Base-by-base conservation (phyloP, 2,329 filamentous ascomycete species). In the Beauveria asiatica region DNA sequence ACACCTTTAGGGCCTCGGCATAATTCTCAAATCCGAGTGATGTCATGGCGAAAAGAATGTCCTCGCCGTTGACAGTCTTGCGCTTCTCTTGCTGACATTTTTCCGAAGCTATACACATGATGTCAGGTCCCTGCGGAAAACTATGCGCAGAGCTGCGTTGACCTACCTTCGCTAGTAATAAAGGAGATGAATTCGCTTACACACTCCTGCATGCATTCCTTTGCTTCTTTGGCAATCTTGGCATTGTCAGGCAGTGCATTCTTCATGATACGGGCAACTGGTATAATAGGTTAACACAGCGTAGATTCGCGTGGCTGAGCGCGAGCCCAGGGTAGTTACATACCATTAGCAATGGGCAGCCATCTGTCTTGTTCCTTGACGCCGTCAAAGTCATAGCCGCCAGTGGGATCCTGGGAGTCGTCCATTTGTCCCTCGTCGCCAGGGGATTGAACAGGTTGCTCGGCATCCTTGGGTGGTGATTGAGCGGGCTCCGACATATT, bases 261-360 rank as follows among this genome's bases (percentile, higher is more conserved):
- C 76, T 99, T 99, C 94, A 99, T 99, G 75, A 99, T 97, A 61
- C 94, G 89, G 66, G 94, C 94, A 70, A 99, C 94, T 99, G 88
- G 86, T 76, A 86, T 88, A 5, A 13, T 23, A 11, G 9, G 27
- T 59, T 44, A 59, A 41, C 48, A 46, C 48, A 21, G 27, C 16
- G 19, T 13, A 23, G 5, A 11, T 19, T 27, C n/a, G 13, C 25
- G 16, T 19, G 23, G 25, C 8, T 41, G 45, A 19, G 48, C 21
- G 17, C 4, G 17, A 37, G 21, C 11, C 30, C 33, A 37, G 10
- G 13, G 3, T 6, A 62, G 64, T 61, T 61, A 94, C 94, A 84
- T 84, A 99, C 94, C 94, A 92, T 99, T 99, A 80, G 94, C 94
- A 84, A 99, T 99, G 75, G 94, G 94, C 75, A 99, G 85, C 94